Base-by-base conservation (phyloP, 306 rosid genomes). In the Begonia fuchsioides region DNA sequence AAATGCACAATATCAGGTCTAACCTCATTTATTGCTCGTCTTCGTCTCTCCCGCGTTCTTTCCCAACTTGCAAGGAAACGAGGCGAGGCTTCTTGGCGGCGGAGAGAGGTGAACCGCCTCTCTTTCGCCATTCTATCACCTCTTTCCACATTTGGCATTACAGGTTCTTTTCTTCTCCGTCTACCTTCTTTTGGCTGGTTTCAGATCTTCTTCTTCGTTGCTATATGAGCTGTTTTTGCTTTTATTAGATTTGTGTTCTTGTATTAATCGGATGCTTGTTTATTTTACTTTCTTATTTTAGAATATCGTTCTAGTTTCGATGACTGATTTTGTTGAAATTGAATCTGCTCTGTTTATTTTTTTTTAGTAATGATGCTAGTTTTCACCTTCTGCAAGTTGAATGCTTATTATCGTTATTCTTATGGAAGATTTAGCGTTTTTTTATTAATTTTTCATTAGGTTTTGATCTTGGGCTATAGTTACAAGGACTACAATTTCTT, bases 141-240 rank as follows among this genome's bases (percentile, higher is more conserved):
- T 41, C 12, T n/a, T 41, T 6, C 45, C 14, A n/a, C 45, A 10
- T 41, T 41, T n/a, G 14, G n/a, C 45, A 41, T 41, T 41, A 10
- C 45, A 41, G 45, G 45, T 41, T 11, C 45, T 47, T n/a, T 16
- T 46, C 11, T 2, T 46, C 50, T 13, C 17, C 16, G 14, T 46
- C 50, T 46, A 3, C 50, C 2, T 46, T 8, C 15, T 11, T 16
- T 3, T 46, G 10, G n/a, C n/a, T 10, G n/a, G 10, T 41, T n/a
- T 10, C 14, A 3, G 14, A 41, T 41, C 12, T 41, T n/a, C 5
- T 3, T 41, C 45, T 41, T 41, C 45, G 45, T 8, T 41, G 6
- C 0, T 41, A 8, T 41, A 56, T 32, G 43, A 56, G 53, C 44
- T 56, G 8, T 12, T 47, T 47, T 15, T 47, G 51, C 20, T 47